Evolutionary conservation across 2,329 filamentous ascomycete species (phyloP).

Genomic region (Paraconiothyrium sp.): DNA sequence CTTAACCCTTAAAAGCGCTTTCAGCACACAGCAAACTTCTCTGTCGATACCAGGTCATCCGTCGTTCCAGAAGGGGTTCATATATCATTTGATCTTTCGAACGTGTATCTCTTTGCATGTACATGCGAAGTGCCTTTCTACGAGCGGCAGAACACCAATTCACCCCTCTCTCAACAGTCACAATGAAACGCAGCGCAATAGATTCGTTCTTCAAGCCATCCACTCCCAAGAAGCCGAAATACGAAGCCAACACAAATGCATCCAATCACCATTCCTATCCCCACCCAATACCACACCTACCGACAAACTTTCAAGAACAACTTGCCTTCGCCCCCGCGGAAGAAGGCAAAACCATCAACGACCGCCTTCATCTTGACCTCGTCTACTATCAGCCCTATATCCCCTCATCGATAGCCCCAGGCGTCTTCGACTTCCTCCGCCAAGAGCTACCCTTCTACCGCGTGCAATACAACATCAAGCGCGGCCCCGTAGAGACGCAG

Average conservation of each 20-base stretch:
- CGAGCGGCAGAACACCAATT: neutral
- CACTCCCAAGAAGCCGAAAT: slow-evolving; percentile 52
- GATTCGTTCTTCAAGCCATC: slow-evolving; percentile 73
- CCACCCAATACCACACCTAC: slow-evolving; percentile 61
- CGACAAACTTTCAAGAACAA: slow-evolving; percentile 52
- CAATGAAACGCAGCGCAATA: slow-evolving; percentile 67
- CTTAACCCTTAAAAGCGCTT: too few species aligned
- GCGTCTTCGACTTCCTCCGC: slow-evolving; percentile 76
- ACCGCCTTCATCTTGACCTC: slow-evolving; percentile 76
- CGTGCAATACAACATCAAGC: slow-evolving; percentile 76
- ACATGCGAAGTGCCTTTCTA: neutral
- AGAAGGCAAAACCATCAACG: slow-evolving; percentile 66
- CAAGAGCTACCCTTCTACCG: slow-evolving; percentile 78
- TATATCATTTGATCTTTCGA: neutral
- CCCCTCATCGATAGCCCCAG: slow-evolving; percentile 62
- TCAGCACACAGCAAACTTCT: too few species aligned
- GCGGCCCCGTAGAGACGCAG: slow-evolving; percentile 68
- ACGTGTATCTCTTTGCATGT: neutral
- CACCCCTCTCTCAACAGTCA: neutral
- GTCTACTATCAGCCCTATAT: slow-evolving; percentile 81
- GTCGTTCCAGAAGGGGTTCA: neutral
- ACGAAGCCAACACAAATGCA: slow-evolving; percentile 33
- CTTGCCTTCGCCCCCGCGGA: slow-evolving; percentile 60
- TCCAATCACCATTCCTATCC: slow-evolving; percentile 63
- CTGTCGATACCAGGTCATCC: neutral